Evolutionary conservation across 371 early-diverging fungal species (phyloP).

Genomic region (Dinochytrium kinnereticum): DNA sequence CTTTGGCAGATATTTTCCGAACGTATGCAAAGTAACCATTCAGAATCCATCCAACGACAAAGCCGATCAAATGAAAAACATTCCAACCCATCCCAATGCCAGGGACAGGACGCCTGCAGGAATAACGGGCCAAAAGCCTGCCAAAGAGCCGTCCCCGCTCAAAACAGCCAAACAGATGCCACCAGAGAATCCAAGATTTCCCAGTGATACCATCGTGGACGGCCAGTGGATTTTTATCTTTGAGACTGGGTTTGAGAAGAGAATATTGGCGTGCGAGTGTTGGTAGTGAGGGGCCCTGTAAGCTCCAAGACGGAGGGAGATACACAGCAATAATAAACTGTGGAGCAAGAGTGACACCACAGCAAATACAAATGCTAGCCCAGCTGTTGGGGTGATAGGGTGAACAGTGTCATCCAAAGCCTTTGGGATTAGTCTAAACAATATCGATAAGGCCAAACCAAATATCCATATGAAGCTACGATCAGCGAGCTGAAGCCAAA

Average conservation of each 20-base stretch:
- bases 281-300: constrained; percentile 23
- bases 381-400: constrained; percentile 5
- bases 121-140: constrained; percentile 31
- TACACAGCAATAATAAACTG: constrained; percentile 21
- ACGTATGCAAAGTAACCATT: background rate
- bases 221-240: constrained; percentile 26
- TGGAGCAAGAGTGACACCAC: constrained; percentile 14
- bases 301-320: constrained; percentile 30
- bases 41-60: background rate
- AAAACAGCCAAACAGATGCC: constrained; percentile 12
- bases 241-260: constrained; percentile 26
- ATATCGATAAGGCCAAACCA: constrained; percentile 5
- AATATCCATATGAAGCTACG: constrained; percentile 19
- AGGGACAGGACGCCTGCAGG: constrained; percentile 20
- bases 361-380: constrained; percentile 12
- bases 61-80: background rate
- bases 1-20: constrained; percentile 3
- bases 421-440: background rate
- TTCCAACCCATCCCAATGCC: constrained; percentile 15
- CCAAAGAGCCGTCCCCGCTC: constrained; percentile 17
- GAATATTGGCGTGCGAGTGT: constrained; percentile 12
- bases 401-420: background rate
- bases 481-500: constrained; percentile 10
- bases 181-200: constrained; percentile 21
- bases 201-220: constrained; percentile 13